Evolutionary conservation across 1,139 yeast species (phyloP).

Genomic region (Scheffersomyces insectosa): DNA sequence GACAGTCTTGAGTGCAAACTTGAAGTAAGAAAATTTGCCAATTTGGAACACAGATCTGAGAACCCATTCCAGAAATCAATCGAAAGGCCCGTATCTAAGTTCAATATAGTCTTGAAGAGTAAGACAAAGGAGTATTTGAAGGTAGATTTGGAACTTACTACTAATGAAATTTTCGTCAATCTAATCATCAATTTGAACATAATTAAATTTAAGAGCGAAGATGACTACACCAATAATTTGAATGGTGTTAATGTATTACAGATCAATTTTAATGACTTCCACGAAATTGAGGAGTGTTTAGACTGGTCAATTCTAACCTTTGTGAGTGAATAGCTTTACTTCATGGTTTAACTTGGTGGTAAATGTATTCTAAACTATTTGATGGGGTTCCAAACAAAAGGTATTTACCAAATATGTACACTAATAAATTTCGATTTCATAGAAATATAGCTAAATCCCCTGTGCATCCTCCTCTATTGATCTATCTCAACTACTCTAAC

Average conservation of each 20-base stretch:
- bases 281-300: slow-evolving; percentile 65
- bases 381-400: slow-evolving; percentile 2
- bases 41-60: slow-evolving; percentile 18
- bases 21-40: slow-evolving; percentile 25
- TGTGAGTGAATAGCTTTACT: slow-evolving; percentile 16
- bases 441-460: not conserved
- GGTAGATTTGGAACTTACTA: slow-evolving; percentile 33
- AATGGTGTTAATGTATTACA: slow-evolving; percentile 43
- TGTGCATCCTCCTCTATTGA: slow-evolving; percentile 5
- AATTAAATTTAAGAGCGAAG: slow-evolving; percentile 30
- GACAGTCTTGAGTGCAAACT: slow-evolving; percentile 20
- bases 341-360: slow-evolving; percentile 2
- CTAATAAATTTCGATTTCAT: not conserved
- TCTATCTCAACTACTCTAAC: slow-evolving; percentile 27
- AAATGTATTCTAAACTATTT: slow-evolving; percentile 2
- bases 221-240: slow-evolving; percentile 30
- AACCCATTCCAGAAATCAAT: slow-evolving; percentile 44
- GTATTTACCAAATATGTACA: not conserved
- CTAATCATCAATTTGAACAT: slow-evolving; percentile 33
- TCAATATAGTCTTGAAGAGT: slow-evolving; percentile 19
- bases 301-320: slow-evolving; percentile 56
- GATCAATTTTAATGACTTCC: slow-evolving; percentile 55
- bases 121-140: slow-evolving; percentile 19
- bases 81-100: slow-evolving; percentile 34
- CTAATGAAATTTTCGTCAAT: slow-evolving; percentile 45